These are phyloP conservation scores for Colletotrichum sp. DNA, from an alignment of 2,329 filamentous ascomycete species.

Conservation along the genomic window DNA sequence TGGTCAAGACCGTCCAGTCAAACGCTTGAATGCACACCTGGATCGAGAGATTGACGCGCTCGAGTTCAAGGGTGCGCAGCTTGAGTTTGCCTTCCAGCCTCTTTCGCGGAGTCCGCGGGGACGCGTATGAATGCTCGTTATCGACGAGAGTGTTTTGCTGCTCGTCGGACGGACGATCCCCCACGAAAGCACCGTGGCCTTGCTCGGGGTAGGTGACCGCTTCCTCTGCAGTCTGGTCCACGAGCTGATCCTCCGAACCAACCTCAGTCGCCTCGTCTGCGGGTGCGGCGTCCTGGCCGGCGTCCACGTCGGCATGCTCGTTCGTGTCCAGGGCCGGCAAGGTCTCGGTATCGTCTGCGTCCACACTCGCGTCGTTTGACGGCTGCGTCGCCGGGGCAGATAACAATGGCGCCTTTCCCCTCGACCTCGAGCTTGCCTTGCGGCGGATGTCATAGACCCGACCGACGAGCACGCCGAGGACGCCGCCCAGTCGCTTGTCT, in stretches of 20 bases:
- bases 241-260: neutral
- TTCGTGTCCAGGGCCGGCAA: neutral
- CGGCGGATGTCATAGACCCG: conserved; percentile 65
- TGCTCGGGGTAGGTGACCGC: neutral
- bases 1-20: conserved; percentile 76
- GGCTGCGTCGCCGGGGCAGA: neutral
- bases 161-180: neutral
- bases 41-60: conserved; percentile 76
- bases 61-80: conserved; percentile 76
- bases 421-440: conserved; percentile 19
- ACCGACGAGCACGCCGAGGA: conserved; percentile 71
- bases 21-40: conserved; percentile 72
- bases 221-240: neutral
- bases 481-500: conserved; percentile 69
- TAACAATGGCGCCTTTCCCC: neutral
- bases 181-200: neutral
- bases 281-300: neutral
- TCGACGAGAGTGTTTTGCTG: neutral
- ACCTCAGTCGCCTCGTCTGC: neutral
- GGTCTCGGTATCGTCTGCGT: neutral
- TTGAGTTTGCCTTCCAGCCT: conserved; percentile 63
- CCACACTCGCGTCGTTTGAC: neutral
- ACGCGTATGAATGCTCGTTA: neutral
- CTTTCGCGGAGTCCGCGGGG: conserved; percentile 39
- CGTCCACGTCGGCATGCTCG: neutral